phyloP scores from a whole-genome alignment of 2,329 filamentous ascomycete genomes.

The Phaeosphaeria sp. region DNA sequence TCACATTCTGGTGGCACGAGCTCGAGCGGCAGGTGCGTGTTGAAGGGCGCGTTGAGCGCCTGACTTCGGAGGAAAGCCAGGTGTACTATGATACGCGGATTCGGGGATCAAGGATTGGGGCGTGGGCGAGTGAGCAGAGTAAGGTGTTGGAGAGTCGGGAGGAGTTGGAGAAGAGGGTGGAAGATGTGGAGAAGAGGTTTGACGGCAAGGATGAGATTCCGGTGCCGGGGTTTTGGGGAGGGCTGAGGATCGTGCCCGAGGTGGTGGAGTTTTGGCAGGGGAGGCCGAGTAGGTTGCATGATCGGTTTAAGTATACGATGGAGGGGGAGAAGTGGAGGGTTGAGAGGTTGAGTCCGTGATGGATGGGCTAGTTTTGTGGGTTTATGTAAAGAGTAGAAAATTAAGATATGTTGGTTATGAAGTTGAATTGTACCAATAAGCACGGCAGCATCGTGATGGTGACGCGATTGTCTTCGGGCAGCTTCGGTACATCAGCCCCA shows the following conservation, averaged over 20 bases:
- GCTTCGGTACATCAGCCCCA: conserved; percentile 9
- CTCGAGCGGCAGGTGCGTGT: conserved; percentile 90
- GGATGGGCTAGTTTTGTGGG: too few species aligned
- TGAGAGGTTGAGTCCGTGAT: conserved; percentile 74
- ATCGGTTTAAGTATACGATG: conserved; percentile 86
- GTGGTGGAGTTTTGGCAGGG: conserved; percentile 97
- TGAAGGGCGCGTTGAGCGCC: conserved; percentile 75
- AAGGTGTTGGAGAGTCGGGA: conserved; percentile 73
- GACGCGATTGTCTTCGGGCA: conserved; percentile 4
- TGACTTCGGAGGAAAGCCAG: conserved; percentile 74
- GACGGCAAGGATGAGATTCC: conserved; percentile 80
- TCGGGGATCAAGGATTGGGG: conserved; percentile 82
- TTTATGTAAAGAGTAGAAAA: too few species aligned
- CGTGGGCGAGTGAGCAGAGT: conserved; percentile 93
- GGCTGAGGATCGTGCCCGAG: conserved; percentile 82
- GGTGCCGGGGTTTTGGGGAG: conserved; percentile 94
- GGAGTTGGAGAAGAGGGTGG: conserved; percentile 78
- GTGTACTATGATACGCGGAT: conserved; percentile 71
- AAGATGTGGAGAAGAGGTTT: conserved; percentile 78
- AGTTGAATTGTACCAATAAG: neutral
- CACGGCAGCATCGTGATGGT: conserved; percentile 6
- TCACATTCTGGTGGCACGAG: conserved; percentile 91
- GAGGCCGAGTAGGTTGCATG: conserved; percentile 85
- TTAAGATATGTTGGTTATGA: too few species aligned
- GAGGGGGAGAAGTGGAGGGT: conserved; percentile 66